phyloP scores from a whole-genome alignment of 2,329 filamentous ascomycete genomes.

The Claviceps quebecensis region DNA sequence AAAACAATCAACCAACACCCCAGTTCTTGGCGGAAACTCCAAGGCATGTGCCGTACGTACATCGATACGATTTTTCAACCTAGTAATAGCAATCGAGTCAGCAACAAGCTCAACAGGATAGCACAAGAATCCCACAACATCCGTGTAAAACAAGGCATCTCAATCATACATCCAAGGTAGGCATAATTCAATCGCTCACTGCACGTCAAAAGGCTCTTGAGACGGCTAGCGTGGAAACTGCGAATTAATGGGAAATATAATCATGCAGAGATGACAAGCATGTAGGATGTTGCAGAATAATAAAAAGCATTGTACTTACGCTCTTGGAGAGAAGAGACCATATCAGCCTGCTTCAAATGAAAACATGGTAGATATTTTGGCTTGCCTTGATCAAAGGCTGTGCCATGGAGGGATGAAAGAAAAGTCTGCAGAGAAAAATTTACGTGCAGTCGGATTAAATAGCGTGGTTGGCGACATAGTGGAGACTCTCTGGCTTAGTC shows the following conservation, averaged over 20 bases:
- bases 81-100: neutral
- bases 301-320: neutral
- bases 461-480: neutral
- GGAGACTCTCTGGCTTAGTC: neutral
- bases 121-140: neutral
- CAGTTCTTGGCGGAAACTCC: too few relatives aligned
- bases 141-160: neutral
- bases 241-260: conserved; percentile 5
- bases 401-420: neutral
- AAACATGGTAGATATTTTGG: neutral
- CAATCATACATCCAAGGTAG: conserved; percentile 5
- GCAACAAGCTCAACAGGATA: neutral
- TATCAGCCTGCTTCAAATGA: neutral
- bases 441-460: neutral
- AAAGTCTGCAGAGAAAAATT: neutral
- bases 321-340: neutral
- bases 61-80: neutral
- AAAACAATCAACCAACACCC: too few relatives aligned
- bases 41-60: too few relatives aligned
- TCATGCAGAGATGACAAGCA: neutral
- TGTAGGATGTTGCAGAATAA: neutral
- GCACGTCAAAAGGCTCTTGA: conserved; percentile 5
- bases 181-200: conserved; percentile 4
- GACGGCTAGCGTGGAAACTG: conserved; percentile 6
- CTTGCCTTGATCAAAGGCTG: neutral